These are phyloP conservation scores for Rosa persica DNA, from an alignment of 306 rosid species.

Conservation along the genomic window DNA sequence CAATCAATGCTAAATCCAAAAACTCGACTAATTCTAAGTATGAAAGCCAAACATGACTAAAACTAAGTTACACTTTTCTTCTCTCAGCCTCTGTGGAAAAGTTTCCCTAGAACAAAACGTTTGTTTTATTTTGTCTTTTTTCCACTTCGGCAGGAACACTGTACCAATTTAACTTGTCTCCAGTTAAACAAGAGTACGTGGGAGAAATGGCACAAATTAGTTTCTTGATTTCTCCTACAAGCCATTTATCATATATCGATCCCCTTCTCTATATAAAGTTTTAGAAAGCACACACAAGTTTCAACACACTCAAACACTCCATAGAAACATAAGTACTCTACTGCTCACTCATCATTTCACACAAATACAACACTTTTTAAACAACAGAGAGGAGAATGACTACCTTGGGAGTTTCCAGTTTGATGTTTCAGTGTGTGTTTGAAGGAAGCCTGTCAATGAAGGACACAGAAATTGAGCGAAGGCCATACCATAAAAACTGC, in stretches of 20 bases:
- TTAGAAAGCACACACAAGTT: conserved; percentile 9
- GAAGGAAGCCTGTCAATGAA: conserved; percentile 53
- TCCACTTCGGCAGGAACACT: background rate
- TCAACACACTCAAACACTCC: background rate
- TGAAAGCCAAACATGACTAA: background rate
- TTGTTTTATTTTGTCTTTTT: background rate
- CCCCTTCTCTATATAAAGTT: conserved; percentile 13
- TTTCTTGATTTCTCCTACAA: conserved; percentile 15
- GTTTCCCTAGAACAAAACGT: background rate
- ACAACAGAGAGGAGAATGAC: conserved; percentile 23
- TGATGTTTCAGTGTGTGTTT: conserved; percentile 45
- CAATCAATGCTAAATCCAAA: background rate
- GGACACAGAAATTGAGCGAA: conserved; percentile 47
- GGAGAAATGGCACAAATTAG: background rate
- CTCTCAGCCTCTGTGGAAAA: background rate
- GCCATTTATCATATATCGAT: background rate
- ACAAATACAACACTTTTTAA: background rate
- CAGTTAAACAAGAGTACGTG: conserved; percentile 8
- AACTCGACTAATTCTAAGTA: background rate
- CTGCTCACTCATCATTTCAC: background rate
- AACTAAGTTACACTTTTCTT: background rate
- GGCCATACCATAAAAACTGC: conserved; percentile 60
- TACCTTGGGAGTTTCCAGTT: conserved; percentile 39
- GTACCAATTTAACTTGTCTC: background rate
- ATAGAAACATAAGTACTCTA: background rate